Evolutionary conservation across 306 rosid species (phyloP).

Genomic region (Malus orientalis): DNA sequence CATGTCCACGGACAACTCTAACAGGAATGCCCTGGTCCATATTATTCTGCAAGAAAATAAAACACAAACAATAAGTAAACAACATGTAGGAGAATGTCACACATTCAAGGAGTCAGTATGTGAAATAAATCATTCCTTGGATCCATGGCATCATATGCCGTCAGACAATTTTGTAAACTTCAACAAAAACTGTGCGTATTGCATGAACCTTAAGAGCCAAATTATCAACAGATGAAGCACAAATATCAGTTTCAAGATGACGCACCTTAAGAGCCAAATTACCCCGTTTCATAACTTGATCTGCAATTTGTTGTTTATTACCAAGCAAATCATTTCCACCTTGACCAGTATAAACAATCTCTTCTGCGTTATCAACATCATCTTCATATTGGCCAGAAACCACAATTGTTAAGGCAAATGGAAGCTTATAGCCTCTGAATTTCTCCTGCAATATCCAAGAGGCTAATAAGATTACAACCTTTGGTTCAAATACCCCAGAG

Average conservation of each 20-base stretch:
- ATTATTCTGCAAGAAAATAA: slow-evolving; percentile 23
- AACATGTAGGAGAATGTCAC: neutral
- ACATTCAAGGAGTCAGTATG: neutral
- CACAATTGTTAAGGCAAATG: slow-evolving; percentile 23
- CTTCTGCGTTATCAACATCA: slow-evolving; percentile 25
- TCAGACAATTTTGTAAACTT: neutral
- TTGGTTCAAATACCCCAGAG: neutral
- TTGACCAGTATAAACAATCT: slow-evolving; percentile 34
- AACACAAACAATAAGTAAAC: neutral
- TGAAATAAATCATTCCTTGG: neutral
- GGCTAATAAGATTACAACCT: neutral
- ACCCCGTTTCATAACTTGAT: slow-evolving; percentile 26
- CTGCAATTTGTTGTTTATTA: slow-evolving; percentile 27
- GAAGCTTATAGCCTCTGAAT: slow-evolving; percentile 10
- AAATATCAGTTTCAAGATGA: neutral
- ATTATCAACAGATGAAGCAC: neutral
- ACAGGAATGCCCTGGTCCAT: slow-evolving; percentile 26
- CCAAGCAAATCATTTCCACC: slow-evolving; percentile 38
- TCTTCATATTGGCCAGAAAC: slow-evolving; percentile 28
- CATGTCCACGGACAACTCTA: slow-evolving; percentile 35
- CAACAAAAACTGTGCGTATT: neutral
- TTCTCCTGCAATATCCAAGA: slow-evolving; percentile 1
- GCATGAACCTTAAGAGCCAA: neutral
- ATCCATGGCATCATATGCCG: neutral
- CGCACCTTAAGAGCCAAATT: slow-evolving; percentile 36